phyloP scores from a whole-genome alignment of 2,329 filamentous ascomycete species.

The Diaporthe citri region DNA sequence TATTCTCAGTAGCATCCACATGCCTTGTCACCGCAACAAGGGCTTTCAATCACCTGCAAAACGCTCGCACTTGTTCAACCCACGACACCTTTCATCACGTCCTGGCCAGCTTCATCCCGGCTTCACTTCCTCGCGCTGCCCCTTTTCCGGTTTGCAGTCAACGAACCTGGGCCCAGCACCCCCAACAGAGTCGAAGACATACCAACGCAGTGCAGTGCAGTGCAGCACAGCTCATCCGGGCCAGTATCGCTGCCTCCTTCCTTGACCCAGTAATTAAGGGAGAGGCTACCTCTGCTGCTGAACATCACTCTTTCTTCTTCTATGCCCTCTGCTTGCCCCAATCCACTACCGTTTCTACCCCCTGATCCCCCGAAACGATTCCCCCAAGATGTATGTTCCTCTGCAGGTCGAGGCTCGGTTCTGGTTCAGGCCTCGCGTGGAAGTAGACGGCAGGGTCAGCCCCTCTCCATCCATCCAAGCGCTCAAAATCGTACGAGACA shows the following conservation, averaged over 20 bases:
- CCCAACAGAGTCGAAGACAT: background rate
- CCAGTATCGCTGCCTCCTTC: background rate
- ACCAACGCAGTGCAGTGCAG: background rate
- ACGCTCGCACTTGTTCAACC: background rate
- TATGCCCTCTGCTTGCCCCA: background rate
- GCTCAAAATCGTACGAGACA: slow-evolving; percentile 3
- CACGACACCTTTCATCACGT: background rate
- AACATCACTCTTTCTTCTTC: background rate
- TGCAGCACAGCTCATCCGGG: background rate
- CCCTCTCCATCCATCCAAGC: slow-evolving; percentile 14
- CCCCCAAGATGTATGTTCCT: slow-evolving; percentile 20
- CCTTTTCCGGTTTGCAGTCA: background rate
- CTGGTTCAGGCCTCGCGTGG: background rate
- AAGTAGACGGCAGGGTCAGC: slow-evolving; percentile 6
- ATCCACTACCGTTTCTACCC: background rate
- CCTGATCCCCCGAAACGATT: background rate
- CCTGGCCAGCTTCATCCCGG: background rate
- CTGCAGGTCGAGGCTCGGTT: slow-evolving; percentile 3
- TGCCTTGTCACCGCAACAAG: no score
- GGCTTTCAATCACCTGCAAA: background rate
- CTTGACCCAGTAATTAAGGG: background rate
- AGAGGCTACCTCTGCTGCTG: background rate
- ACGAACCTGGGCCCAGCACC: background rate
- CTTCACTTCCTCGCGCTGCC: background rate
- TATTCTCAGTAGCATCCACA: background rate